A percentile compares a stretch with the other conserved stretches of the same genome.
phyloP scores from a whole-genome alignment of 1,139 yeast species.

The Candida glucosophila region DNA sequence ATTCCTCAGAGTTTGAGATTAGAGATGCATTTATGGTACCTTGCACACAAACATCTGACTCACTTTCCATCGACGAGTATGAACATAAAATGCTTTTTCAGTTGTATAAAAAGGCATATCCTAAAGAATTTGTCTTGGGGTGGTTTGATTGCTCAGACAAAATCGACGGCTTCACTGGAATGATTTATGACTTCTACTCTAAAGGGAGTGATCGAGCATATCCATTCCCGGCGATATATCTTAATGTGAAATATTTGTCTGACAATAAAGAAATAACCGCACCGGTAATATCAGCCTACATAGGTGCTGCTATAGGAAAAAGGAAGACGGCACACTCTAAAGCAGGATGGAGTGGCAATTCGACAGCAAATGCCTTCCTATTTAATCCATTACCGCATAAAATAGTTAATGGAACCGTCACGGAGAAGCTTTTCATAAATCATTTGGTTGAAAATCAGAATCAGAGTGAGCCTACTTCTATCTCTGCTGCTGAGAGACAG shows the following conservation, averaged over 20 bases:
- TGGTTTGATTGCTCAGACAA: conserved; percentile 72
- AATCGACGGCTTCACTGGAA: conserved; percentile 69
- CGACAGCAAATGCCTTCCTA: conserved; percentile 44
- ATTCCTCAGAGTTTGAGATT: conserved; percentile 71
- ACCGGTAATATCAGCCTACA: conserved; percentile 54
- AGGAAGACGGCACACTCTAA: conserved; percentile 30
- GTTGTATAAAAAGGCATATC: conserved; percentile 71
- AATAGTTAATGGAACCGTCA: conserved; percentile 47
- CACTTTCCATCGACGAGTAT: conserved; percentile 66
- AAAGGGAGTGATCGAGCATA: conserved; percentile 61
- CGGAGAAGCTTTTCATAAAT: conserved; percentile 52
- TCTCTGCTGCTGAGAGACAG: conserved; percentile 14
- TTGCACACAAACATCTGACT: conserved; percentile 68
- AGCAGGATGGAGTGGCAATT: conserved; percentile 41
- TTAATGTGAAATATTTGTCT: conserved; percentile 46
- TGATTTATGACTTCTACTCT: conserved; percentile 77
- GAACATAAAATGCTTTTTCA: conserved; percentile 66
- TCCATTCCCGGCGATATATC: conserved; percentile 74
- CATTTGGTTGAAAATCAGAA: conserved; percentile 18
- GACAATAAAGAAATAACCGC: conserved; percentile 28
- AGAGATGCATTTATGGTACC: conserved; percentile 79
- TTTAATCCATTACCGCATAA: conserved; percentile 74
- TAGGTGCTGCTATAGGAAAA: conserved; percentile 69
- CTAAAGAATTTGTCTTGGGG: conserved; percentile 74
- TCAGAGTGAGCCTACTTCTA: conserved; percentile 9